Evolutionary conservation across 208 protist genomes (phyloP), one percentile per base, ranked within the genome.

Genomic region (Perkinsela sp.): DNA sequence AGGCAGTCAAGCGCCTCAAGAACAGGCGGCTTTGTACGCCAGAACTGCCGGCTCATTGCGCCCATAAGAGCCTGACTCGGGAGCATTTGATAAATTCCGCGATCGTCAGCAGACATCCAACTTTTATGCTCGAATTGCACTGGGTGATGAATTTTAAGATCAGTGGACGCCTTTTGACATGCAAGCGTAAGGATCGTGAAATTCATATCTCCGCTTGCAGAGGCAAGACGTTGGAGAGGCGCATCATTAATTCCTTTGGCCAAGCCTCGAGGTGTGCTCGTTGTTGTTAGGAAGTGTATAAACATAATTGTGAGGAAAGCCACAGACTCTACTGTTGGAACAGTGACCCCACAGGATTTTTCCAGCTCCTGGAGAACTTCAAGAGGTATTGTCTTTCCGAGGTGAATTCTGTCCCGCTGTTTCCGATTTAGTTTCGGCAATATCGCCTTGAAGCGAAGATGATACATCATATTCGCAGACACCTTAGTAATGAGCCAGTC

Each of bases 1-100:
- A 92, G 88, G 57, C 83, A 84, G 72, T 92, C 87, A 28, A 90
- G 78, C 1, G 87, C 87, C 70, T 83, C 80, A 83, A 92, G 88
- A 82, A 92, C 90, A 29, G 87, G 87, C 1, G 87, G 84, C 72
- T 90, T 83, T 29, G 87, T 90, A 70, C 89, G 81, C 74, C 89
- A 83, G 84, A 92, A 90, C 28, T 82, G 84, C 70, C 88, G 83
- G 74, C 88, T 90, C n/a, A 85, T 84, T 2, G 81, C 67, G 6
- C 85, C 84, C 48, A 90, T 92, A 31, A 92, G 84, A 0, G 87
- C 87, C 28, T 85, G 80, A 29, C 84, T 89, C 29, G 87, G 87
- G 31, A 92, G 74, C 40, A 92, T 84, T 68, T 78, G 85, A 75
- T 92, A 92, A n/a, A 92, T 80, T 69, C 85, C 84, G n/a, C 83